Evolutionary conservation across 1,284 basidiomycete genomes (phyloP).

Genomic region (Ustilago trichophora): DNA sequence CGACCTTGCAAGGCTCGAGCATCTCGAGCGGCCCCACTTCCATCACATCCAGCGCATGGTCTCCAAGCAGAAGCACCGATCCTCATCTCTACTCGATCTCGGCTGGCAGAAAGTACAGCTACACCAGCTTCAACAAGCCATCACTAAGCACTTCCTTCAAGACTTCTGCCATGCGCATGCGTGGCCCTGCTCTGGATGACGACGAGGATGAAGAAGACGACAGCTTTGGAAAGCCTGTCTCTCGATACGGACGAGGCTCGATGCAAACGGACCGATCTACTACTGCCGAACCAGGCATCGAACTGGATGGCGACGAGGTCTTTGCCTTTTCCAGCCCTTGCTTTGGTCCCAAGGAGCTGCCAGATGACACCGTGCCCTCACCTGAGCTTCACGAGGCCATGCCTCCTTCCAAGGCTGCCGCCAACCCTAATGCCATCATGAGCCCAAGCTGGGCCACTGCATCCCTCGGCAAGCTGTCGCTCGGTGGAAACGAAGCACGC

Average conservation of each 20-base stretch:
- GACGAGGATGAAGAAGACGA: constrained; percentile 51
- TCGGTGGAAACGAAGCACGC: constrained; percentile 42
- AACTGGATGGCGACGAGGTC: constrained; percentile 54
- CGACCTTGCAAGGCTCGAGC: constrained; percentile 42
- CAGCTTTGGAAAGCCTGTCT: constrained; percentile 41
- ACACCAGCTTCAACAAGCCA: constrained; percentile 48
- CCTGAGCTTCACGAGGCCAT: constrained; percentile 41
- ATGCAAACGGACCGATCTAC: constrained; percentile 20
- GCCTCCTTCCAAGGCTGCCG: constrained; percentile 24
- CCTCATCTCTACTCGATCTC: constrained; percentile 54
- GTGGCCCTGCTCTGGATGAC: constrained; percentile 39
- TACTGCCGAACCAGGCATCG: constrained; percentile 31
- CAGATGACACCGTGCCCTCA: constrained; percentile 37
- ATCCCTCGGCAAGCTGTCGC: constrained; percentile 48
- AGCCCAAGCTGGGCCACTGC: constrained; percentile 54
- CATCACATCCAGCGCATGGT: constrained; percentile 49
- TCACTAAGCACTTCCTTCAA: constrained; percentile 58
- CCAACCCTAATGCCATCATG: constrained; percentile 36
- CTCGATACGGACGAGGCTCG: constrained; percentile 19
- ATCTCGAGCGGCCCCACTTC: constrained; percentile 50
- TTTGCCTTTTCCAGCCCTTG: constrained; percentile 60
- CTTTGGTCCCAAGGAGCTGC: constrained; percentile 53
- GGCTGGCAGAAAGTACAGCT: constrained; percentile 44
- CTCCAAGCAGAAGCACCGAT: constrained; percentile 45
- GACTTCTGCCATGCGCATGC: constrained; percentile 57